These are phyloP conservation scores for Acorus gramineus DNA, from an alignment of 106 monocot species.

Conservation along the genomic window DNA sequence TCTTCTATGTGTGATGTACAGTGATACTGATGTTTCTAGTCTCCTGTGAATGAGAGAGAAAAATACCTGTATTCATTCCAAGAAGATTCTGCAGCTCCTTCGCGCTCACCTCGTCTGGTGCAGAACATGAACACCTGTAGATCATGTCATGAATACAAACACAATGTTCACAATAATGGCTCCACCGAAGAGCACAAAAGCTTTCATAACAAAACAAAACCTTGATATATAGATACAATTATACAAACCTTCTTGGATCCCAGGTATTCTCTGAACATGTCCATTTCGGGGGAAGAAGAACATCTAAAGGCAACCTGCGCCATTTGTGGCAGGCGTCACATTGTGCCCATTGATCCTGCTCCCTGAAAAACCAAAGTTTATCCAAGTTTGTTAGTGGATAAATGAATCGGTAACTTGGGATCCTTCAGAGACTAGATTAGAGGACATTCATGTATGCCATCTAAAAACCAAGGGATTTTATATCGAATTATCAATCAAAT, in stretches of 20 bases:
- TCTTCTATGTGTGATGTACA: too few species aligned
- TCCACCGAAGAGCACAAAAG: too few species aligned
- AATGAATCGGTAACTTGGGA: too few species aligned
- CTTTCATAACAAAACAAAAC: not conserved
- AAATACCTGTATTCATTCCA: slow-evolving; percentile 55
- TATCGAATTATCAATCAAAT: too few species aligned
- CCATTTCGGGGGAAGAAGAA: slow-evolving; percentile 76
- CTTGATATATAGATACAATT: not conserved
- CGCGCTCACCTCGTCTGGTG: slow-evolving; percentile 54
- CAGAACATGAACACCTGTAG: slow-evolving; percentile 72
- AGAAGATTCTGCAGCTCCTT: slow-evolving; percentile 75
- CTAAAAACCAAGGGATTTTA: too few species aligned
- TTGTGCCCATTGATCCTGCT: slow-evolving; percentile 89
- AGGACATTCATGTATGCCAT: too few species aligned
- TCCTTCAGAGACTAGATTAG: too few species aligned
- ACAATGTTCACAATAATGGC: too few species aligned
- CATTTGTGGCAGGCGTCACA: slow-evolving; percentile 91
- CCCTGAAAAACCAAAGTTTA: slow-evolving; percentile 27
- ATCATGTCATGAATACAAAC: too few species aligned
- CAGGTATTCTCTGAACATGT: slow-evolving; percentile 68
- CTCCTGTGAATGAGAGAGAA: too few species aligned
- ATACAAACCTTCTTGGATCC: slow-evolving; percentile 52
- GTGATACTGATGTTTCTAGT: too few species aligned
- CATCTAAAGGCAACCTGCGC: slow-evolving; percentile 70
- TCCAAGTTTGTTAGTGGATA: not conserved